Percentiles rank a stretch among this genome's conserved stretches.
Conservation (phyloP, 768 basidiomycete genomes). For the Amanita rimosa region DNA sequence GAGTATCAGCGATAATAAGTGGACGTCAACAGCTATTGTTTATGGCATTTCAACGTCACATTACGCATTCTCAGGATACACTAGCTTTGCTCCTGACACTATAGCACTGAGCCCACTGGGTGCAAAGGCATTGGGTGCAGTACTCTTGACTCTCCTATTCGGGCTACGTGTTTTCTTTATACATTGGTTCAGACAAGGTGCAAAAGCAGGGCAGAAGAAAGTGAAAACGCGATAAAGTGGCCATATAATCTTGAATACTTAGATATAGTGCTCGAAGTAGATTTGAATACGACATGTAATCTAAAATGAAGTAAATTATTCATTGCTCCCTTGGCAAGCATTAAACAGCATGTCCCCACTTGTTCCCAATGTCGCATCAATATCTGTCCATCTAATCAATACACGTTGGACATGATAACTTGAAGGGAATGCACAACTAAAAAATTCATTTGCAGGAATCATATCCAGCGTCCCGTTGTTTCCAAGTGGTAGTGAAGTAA, state of each 20-base stretch:
- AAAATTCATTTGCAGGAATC: slow-evolving; percentile 30
- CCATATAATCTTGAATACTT: neutral
- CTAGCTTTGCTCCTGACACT: slow-evolving; percentile 5
- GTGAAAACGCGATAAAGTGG: neutral
- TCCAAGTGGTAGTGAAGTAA: slow-evolving; percentile 36
- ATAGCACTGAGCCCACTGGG: slow-evolving; percentile 14
- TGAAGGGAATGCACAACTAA: slow-evolving; percentile 22
- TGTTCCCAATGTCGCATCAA: neutral
- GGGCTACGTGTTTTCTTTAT: slow-evolving; percentile 20
- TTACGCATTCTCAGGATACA: slow-evolving; percentile 17
- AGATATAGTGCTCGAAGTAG: neutral
- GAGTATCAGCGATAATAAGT: neutral
- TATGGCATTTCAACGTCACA: slow-evolving; percentile 21
- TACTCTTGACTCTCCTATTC: slow-evolving; percentile 21
- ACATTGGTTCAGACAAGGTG: slow-evolving; percentile 13
- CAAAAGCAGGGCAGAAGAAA: neutral
- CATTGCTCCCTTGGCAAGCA: neutral
- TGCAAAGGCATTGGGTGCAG: slow-evolving; percentile 22
- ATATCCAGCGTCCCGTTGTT: slow-evolving; percentile 22
- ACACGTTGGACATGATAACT: neutral
- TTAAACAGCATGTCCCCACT: neutral
- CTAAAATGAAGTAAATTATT: neutral
- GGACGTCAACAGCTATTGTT: slow-evolving; percentile 15
- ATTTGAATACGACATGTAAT: neutral
- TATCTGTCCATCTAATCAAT: neutral